phyloP scores from a whole-genome alignment of 129 eudicot species.

The Ambrosia artemisiifolia region DNA sequence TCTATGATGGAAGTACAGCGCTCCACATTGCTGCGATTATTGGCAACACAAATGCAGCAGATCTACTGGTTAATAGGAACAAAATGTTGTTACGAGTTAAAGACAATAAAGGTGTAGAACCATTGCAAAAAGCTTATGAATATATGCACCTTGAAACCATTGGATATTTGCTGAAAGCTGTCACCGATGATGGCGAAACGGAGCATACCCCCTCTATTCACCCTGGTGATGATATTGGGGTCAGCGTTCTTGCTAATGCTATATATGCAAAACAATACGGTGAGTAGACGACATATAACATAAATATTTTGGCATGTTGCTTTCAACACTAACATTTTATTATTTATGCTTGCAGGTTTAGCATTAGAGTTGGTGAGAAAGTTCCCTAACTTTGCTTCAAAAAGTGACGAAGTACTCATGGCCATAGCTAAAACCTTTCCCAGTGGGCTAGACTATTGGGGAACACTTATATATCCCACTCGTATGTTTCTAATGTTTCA shows the following conservation, averaged over 20 bases:
- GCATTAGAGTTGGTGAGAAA: background rate
- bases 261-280: slow-evolving; percentile 8
- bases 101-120: background rate
- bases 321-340: background rate
- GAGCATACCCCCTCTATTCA: background rate
- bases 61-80: too few relatives aligned
- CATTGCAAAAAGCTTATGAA: slow-evolving; percentile 4
- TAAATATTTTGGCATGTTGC: too few relatives aligned
- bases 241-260: slow-evolving; percentile 4
- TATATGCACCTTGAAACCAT: slow-evolving; percentile 10
- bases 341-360: background rate
- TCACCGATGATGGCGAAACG: background rate
- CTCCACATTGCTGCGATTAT: too few relatives aligned
- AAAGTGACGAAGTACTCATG: slow-evolving; percentile 7
- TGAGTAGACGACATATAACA: background rate
- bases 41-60: too few relatives aligned
- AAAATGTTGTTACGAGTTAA: too few relatives aligned
- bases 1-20: too few relatives aligned
- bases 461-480: too few relatives aligned
- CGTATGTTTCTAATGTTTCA: slow-evolving; percentile 7
- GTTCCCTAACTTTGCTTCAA: background rate
- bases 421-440: slow-evolving; percentile 15
- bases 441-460: too few relatives aligned
- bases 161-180: background rate
- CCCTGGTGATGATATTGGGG: background rate